Evolutionary conservation across 768 basidiomycete genomes (phyloP), one percentile per base, ranked within the genome.

Genomic region (Mycena latifolia): DNA sequence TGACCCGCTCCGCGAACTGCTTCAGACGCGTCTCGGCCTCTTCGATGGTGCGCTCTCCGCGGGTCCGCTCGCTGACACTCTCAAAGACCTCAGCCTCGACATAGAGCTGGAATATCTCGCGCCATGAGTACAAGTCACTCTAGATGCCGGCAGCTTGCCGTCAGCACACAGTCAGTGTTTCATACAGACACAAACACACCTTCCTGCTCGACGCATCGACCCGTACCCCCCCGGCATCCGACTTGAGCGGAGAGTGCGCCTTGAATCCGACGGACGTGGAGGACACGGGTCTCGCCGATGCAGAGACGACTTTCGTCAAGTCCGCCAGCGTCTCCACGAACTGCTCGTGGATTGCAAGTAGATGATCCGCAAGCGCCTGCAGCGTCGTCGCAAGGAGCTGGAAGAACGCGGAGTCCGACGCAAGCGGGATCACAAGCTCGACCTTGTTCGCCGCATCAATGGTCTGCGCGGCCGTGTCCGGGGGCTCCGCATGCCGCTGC

Each of bases 31-130:
- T 76, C 76, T 95, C 93, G 10, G 88, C 84, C 58, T 95, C 92
- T 60, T 93, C 88, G 5, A 89, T 77, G 20, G 84, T 80, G 33
- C 89, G 81, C 70, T 95, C 92, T 1, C 93, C 94, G 5, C 89
- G 77, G 51, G 83, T 80, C 1, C 82, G 73, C 75, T 96, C 95
- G 17, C 81, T 76, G 14, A 87, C 76, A 37, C 86, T 87, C 75
- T 96, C 95, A 71, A 97, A 98, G 1, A 98, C 87, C 71, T 96
- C 92, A 0, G 88, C 82, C 70, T 97, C 95, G 52, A 92, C 83
- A 76, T 97, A 98, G 3, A 96, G 78, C 63, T 90, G 89, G 73
- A 98, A 97, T 29, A 98, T 90, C 77, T 94, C 89, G 25, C 96
- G 82, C 96, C 96, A 98, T 8, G 88, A 84, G 74, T 93, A 95